Evolutionary conservation across 192 early-diverging fungal genomes (phyloP).

Genomic region (Coemansia sp.): DNA sequence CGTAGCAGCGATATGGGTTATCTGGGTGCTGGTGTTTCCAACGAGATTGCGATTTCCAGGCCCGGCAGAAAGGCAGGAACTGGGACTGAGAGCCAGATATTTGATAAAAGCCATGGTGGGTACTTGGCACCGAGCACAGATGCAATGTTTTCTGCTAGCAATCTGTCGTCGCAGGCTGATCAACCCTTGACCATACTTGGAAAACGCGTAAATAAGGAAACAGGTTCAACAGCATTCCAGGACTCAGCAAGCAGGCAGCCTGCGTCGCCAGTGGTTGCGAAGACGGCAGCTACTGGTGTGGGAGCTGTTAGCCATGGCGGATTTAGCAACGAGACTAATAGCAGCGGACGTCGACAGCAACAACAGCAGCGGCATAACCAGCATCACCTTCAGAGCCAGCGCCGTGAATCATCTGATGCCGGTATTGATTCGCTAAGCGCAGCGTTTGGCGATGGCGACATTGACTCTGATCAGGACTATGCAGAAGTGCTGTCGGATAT

Average conservation of each 20-base stretch:
- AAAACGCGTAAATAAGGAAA: constrained; percentile 17
- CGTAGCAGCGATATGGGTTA: no score
- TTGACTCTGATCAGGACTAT: constrained; percentile 34
- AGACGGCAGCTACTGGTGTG: neutral
- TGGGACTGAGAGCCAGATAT: constrained; percentile 5
- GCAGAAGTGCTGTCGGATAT: constrained; percentile 28
- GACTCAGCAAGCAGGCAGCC: neutral
- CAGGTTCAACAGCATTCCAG: constrained; percentile 3
- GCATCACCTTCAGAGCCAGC: neutral
- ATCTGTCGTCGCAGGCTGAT: constrained; percentile 39
- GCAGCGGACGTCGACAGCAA: constrained; percentile 5
- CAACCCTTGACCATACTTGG: constrained; percentile 31
- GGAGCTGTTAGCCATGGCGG: constrained; percentile 10
- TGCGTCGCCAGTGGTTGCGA: constrained; percentile 8
- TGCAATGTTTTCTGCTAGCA: constrained; percentile 19
- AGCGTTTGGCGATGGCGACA: constrained; percentile 31
- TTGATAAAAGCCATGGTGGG: constrained; percentile 2
- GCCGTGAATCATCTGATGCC: constrained; percentile 6
- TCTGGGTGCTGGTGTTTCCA: no score
- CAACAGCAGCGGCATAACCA: constrained; percentile 5
- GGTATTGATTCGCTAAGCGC: constrained; percentile 27
- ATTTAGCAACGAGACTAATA: constrained; percentile 21
- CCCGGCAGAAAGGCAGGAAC: constrained; percentile 15
- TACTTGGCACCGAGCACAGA: constrained; percentile 7
- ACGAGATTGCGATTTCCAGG: constrained; percentile 7